phyloP scores from a whole-genome alignment of 1,284 basidiomycete species.

The Sanguinoderma infundibulare region DNA sequence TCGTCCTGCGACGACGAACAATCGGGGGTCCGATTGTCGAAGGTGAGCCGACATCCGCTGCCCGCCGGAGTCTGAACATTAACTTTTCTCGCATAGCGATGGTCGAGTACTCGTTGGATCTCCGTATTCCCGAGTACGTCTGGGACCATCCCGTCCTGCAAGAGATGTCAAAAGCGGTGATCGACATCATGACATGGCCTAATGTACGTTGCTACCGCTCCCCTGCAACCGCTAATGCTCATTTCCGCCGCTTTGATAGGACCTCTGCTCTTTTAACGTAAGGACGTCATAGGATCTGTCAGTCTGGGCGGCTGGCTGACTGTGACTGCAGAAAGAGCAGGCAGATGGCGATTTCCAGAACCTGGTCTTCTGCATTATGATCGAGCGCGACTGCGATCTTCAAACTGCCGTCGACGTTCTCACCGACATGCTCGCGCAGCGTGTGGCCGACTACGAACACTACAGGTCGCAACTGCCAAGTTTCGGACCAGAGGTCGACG shows the following conservation, averaged over 20 bases:
- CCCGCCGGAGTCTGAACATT: not conserved
- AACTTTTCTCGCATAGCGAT: slow-evolving; percentile 36
- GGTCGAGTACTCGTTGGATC: slow-evolving; percentile 50
- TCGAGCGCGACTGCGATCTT: slow-evolving; percentile 45
- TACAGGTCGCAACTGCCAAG: slow-evolving; percentile 45
- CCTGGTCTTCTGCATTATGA: slow-evolving; percentile 52
- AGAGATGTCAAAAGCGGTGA: slow-evolving; percentile 49
- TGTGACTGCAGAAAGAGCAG: slow-evolving; percentile 47
- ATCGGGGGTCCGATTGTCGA: slow-evolving; percentile 51
- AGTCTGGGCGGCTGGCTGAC: slow-evolving; percentile 12
- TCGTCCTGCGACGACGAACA: slow-evolving; percentile 46
- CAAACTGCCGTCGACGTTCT: slow-evolving; percentile 48
- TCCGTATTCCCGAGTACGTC: slow-evolving; percentile 49
- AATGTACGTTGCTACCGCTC: slow-evolving; percentile 39
- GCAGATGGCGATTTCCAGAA: slow-evolving; percentile 55
- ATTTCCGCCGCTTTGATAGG: slow-evolving; percentile 30
- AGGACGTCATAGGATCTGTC: slow-evolving; percentile 20
- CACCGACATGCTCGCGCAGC: slow-evolving; percentile 46
- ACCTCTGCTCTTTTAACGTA: slow-evolving; percentile 53
- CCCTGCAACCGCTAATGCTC: not conserved
- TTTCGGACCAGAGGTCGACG: slow-evolving; percentile 46
- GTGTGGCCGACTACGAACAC: slow-evolving; percentile 45
- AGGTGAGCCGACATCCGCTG: slow-evolving; percentile 33
- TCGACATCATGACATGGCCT: slow-evolving; percentile 56
- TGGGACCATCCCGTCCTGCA: slow-evolving; percentile 45